Base-by-base conservation (phyloP, 148 eudicot genomes). In the Silene latifolia region DNA sequence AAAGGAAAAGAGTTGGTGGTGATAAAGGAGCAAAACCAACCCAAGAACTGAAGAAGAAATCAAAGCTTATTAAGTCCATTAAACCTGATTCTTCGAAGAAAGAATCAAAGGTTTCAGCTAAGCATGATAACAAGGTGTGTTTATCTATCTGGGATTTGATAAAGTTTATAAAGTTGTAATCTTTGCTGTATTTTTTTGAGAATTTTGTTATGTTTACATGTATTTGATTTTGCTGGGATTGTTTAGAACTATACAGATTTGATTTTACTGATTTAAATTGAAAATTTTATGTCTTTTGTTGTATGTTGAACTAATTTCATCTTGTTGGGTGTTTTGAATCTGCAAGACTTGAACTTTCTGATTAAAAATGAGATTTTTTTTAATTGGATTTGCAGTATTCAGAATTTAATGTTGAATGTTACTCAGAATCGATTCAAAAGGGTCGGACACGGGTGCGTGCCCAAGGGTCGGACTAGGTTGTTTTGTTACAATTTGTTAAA, bases 1-100 rank as follows among this genome's bases (percentile, higher is more conserved):
- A 91, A 77, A 77, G 90, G 70, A 91, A 91, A 78, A 60, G 84
- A 68, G 0, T 46, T 51, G 20, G 76, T 3, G 77, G 44, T 8
- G 69, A 72, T 0, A 72, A 82, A 74, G 68, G 57, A 8, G 81
- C 77, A 20, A 76, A 78, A 20, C 15, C 29, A 17, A 66, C 74
- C 9, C 73, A 82, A 12, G 76, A 77, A 24, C 27, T 76, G 29
- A 84, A 85, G 80, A 86, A 91, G 46, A 76, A 71, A 80, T 25
- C 83, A 0, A 76, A 76, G n/a, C 65, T 1, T 7, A 57, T 42
- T 67, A 54, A 84, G 72, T 59, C 70, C 27, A 4, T 29, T 17
- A 61, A 73, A 63, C 3, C 69, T 24, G 68, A 73, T 47, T 58
- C 54, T 46, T 63, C 15, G 32, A 85, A 81, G 24, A 86, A 89